Conservation (phyloP, 345 rosid species). For the Kandelia obovata region DNA sequence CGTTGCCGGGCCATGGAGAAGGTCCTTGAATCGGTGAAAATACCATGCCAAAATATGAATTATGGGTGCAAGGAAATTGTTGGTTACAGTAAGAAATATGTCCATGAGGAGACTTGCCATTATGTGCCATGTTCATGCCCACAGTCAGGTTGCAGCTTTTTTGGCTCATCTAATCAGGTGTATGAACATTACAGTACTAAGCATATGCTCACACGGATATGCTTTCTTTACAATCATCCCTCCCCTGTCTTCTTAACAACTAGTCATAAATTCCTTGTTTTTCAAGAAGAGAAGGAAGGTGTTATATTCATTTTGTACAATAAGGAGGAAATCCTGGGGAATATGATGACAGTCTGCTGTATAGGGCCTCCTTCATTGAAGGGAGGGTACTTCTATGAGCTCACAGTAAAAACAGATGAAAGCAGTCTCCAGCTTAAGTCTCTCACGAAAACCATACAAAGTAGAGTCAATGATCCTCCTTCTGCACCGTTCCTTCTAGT, state of each 20-base stretch:
- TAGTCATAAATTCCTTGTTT: constrained; percentile 17
- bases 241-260: constrained; percentile 6
- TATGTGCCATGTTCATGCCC: constrained; percentile 48
- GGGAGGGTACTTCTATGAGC: constrained; percentile 14
- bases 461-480: background rate
- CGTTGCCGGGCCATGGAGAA: constrained; percentile 36
- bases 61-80: constrained; percentile 42
- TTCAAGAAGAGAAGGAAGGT: constrained; percentile 26
- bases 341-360: constrained; percentile 23
- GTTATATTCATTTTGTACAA: constrained; percentile 25
- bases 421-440: constrained; percentile 19
- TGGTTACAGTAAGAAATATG: constrained; percentile 19
- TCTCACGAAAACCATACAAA: constrained; percentile 11
- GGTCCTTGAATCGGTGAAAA: constrained; percentile 37
- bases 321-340: constrained; percentile 8
- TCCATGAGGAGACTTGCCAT: constrained; percentile 38
- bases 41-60: constrained; percentile 31
- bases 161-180: constrained; percentile 36
- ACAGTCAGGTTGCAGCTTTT: constrained; percentile 30
- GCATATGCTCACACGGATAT: constrained; percentile 29
- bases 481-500: constrained; percentile 26
- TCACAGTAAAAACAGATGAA: constrained; percentile 15
- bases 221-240: constrained; percentile 5
- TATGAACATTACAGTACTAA: constrained; percentile 34
- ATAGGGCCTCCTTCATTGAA: constrained; percentile 17